Base-by-base conservation (phyloP, 1,284 basidiomycete species). In the Inonotus hispidus region DNA sequence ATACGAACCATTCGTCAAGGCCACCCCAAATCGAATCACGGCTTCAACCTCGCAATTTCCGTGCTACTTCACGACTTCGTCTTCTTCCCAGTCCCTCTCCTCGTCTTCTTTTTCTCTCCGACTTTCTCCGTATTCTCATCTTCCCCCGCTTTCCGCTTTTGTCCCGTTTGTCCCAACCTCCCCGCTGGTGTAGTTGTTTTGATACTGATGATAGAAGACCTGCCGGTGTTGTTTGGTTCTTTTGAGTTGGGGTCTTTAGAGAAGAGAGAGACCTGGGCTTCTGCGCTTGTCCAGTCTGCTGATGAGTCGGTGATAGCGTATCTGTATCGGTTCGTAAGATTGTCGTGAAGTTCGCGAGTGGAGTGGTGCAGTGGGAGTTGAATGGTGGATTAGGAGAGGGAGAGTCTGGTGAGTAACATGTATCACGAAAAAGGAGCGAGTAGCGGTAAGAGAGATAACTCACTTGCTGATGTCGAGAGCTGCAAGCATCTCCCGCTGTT, bases 391-490 rank as follows among this genome's bases (percentile, higher is more conserved):
- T 38, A 65, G 29, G 53, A 61, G 45, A 69, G 58, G 23, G 65
- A 67, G 60, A 63, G 59, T 63, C 68, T 71, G 62, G 60, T 69
- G 49, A 68, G 66, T 64, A 47, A 64, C 35, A 57, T 23, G 39
- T 38, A 60, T 21, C 32, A 55, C 54, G 14, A 35, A 50, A 60
- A 41, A n/a, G n/a, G 59, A 16, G 59, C 54, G 57, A 55, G 16
- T 45, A 52, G 50, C 21, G 27, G 41, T 63, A 55, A 60, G 46
- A 55, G 55, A 38, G 32, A 53, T 57, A 27, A 80, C 91, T 82
- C 71, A 95, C 92, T 90, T 88, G 75, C 79, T 83, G 66, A 97
- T 74, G 75, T 96, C 92, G 29, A 97, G 78, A 23, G 90, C 82
- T 67, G 91, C 85, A 58, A 98, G 87, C 79, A 96, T 84, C 72